Conservation (phyloP, 352 stramenopile species). For the Globisporangium middletonii region DNA sequence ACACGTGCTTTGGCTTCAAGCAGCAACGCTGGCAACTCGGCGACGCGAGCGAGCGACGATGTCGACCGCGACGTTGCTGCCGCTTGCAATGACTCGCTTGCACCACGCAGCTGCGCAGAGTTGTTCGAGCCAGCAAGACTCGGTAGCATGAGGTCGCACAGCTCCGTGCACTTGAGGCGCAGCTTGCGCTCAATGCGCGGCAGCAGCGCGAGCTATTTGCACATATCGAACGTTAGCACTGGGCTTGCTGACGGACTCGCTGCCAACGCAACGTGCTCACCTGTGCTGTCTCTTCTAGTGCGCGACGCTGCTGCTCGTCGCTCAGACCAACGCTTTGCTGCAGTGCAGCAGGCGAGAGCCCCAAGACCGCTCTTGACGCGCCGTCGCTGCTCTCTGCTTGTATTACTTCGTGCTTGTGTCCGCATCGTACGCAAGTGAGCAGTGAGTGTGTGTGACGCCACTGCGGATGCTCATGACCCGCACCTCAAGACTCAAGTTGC, state of each 20-base stretch:
- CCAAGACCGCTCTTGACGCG: constrained; percentile 13
- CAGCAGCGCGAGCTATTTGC: constrained; percentile 20
- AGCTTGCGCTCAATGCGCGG: constrained; percentile 25
- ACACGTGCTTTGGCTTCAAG: constrained; percentile 23
- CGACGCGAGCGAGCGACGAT: constrained; percentile 15
- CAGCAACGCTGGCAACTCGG: constrained; percentile 29
- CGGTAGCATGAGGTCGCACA: constrained; percentile 30
- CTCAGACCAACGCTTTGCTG: constrained; percentile 14
- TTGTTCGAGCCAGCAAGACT: neutral
- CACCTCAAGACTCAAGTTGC: too few relatives aligned
- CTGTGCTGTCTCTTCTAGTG: constrained; percentile 18
- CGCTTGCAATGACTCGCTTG: neutral
- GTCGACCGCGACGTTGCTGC: neutral
- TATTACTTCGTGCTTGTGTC: neutral
- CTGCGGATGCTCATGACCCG: neutral
- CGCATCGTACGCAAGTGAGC: neutral
- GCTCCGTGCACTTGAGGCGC: constrained; percentile 19
- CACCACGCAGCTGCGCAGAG: too few relatives aligned
- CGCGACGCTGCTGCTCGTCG: constrained; percentile 11
- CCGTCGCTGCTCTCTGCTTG: neutral
- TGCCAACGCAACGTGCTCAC: constrained; percentile 9
- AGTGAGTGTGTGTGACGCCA: too few relatives aligned
- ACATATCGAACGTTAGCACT: neutral
- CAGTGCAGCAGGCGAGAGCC: constrained; percentile 18
- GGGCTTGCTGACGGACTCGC: neutral